Evolutionary conservation across 1,139 yeast species (phyloP).

Genomic region (Scheffersomyces cryptocercus): DNA sequence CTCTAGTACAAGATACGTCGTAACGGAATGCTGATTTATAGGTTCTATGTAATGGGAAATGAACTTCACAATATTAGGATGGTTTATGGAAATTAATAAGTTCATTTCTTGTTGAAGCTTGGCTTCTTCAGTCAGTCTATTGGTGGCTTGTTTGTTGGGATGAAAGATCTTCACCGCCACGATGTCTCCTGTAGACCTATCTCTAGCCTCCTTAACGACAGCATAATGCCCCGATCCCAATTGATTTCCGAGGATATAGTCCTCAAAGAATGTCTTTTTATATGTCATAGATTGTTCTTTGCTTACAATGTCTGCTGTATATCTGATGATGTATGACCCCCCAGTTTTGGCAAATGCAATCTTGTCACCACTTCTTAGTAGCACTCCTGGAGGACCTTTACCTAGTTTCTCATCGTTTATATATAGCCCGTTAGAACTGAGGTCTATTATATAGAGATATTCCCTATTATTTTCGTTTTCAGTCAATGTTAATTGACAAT

Average conservation of each 20-base stretch:
- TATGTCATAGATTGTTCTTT: conserved; percentile 13
- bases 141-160: conserved; percentile 45
- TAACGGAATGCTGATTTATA: conserved; percentile 48
- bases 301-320: conserved; percentile 27
- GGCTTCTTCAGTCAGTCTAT: conserved; percentile 39
- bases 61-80: conserved; percentile 68
- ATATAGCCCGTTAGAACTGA: conserved; percentile 68
- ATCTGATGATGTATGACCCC: conserved; percentile 58
- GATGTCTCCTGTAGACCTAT: conserved; percentile 55
- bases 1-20: conserved; percentile 70
- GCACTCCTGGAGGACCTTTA: conserved; percentile 39
- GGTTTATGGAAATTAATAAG: conserved; percentile 64
- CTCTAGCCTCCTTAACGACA: conserved; percentile 67
- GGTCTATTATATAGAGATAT: conserved; percentile 53
- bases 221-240: conserved; percentile 82
- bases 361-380: conserved; percentile 65
- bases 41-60: conserved; percentile 73
- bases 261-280: conserved; percentile 53
- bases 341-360: conserved; percentile 61
- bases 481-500: conserved; percentile 53
- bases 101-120: conserved; percentile 70
- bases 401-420: conserved; percentile 60
- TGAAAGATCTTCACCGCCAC: conserved; percentile 80
- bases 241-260: conserved; percentile 59
- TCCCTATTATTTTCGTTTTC: conserved; percentile 37